Evolutionary conservation across 2,329 filamentous ascomycete species (phyloP).

Genomic region (Celoporthe dispersa): DNA sequence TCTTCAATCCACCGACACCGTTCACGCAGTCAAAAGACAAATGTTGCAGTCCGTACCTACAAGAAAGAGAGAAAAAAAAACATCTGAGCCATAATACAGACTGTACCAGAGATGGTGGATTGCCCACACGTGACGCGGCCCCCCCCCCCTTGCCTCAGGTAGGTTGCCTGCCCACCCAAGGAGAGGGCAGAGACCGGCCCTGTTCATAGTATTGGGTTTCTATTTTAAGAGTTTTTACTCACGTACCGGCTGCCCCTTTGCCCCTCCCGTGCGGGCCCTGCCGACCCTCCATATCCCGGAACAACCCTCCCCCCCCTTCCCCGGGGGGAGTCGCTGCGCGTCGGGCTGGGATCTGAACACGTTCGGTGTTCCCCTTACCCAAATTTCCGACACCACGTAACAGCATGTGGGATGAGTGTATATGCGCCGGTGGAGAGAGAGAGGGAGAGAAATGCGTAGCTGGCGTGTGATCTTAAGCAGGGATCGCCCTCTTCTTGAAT

Average conservation of each 20-base stretch:
- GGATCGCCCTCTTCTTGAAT: not conserved
- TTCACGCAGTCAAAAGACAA: not conserved
- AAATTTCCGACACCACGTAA: not conserved
- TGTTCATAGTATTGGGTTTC: not conserved
- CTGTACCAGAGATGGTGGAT: not conserved
- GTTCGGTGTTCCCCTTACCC: not conserved
- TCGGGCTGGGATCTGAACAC: not conserved
- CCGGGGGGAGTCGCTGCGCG: not conserved
- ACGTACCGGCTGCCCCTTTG: not conserved
- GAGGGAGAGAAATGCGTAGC: too few relatives aligned
- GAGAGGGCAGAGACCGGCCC: not conserved
- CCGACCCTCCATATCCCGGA: slow-evolving; percentile 6
- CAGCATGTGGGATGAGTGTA: too few relatives aligned
- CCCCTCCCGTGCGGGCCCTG: slow-evolving; percentile 13
- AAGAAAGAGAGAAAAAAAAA: too few relatives aligned
- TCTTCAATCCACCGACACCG: not conserved
- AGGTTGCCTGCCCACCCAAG: not conserved
- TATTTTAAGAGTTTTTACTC: slow-evolving; percentile 7
- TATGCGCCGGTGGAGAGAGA: not conserved
- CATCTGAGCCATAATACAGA: not conserved
- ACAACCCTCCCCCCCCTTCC: not conserved
- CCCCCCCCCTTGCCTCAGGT: slow-evolving; percentile 12
- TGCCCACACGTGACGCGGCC: slow-evolving; percentile 13
- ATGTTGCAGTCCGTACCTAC: not conserved
- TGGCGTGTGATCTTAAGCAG: not conserved